phyloP scores from a whole-genome alignment of 2,329 filamentous ascomycete genomes.

The Phyllosticta citribraziliensis region DNA sequence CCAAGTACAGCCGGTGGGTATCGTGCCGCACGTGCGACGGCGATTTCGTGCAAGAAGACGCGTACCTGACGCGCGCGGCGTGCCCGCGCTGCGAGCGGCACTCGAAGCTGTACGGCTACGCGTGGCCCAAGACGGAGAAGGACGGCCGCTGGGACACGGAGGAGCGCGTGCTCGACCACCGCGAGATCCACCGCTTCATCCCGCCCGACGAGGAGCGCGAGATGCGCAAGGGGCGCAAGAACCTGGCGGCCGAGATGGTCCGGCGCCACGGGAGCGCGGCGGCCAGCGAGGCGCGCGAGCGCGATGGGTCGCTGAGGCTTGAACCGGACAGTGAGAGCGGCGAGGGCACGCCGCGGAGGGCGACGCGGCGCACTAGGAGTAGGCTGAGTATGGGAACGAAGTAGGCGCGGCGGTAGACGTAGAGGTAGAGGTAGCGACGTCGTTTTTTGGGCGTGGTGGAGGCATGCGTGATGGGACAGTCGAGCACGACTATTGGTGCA shows the following conservation, averaged over 20 bases:
- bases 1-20: slow-evolving; percentile 74
- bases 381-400: background rate
- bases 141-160: slow-evolving; percentile 63
- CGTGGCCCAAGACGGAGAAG: slow-evolving; percentile 91
- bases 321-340: background rate
- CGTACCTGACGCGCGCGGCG: slow-evolving; percentile 73
- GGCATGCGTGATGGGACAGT: no score
- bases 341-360: slow-evolving; percentile 2
- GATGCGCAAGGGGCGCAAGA: slow-evolving; percentile 21
- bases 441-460: no score
- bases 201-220: slow-evolving; percentile 50
- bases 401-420: background rate
- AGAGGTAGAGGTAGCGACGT: no score
- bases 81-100: slow-evolving; percentile 93
- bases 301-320: background rate
- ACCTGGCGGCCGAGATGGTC: slow-evolving; percentile 1
- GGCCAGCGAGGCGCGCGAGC: slow-evolving; percentile 2
- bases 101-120: slow-evolving; percentile 87
- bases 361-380: background rate
- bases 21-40: slow-evolving; percentile 75
- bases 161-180: slow-evolving; percentile 66
- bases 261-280: slow-evolving; percentile 2
- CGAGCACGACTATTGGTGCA: no score
- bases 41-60: slow-evolving; percentile 79
- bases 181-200: slow-evolving; percentile 79